Evolutionary conservation across 176 grass and related monocot genomes (phyloP).

Genomic region (Musa itinerans): DNA sequence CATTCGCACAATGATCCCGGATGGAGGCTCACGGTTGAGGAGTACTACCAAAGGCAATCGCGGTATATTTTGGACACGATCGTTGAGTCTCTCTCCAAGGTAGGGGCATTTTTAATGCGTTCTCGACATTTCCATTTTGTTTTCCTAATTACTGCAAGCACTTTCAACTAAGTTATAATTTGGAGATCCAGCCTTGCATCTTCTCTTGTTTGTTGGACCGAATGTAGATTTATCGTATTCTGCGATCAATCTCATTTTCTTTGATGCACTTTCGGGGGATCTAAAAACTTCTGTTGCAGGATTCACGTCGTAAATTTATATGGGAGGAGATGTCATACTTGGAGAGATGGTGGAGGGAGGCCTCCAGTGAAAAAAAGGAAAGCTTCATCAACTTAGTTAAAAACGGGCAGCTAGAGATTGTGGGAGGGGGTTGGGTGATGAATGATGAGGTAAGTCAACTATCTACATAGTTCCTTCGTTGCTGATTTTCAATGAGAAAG

Average conservation of each 20-base stretch:
- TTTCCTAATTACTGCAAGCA: neutral
- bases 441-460: conserved; percentile 63
- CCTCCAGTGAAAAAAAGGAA: conserved; percentile 54
- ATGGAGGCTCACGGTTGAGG: conserved; percentile 86
- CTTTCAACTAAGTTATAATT: neutral
- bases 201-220: neutral
- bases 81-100: conserved; percentile 82
- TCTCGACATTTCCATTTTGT: neutral
- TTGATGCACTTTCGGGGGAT: neutral
- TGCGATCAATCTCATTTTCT: neutral
- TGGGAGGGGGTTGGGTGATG: conserved; percentile 99
- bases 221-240: neutral
- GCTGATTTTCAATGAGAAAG: neutral
- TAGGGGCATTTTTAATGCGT: conserved; percentile 4
- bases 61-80: conserved; percentile 84
- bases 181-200: neutral
- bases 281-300: conserved; percentile 27
- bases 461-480: neutral
- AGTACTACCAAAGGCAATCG: conserved; percentile 88
- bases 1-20: conserved; percentile 98
- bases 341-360: conserved; percentile 99
- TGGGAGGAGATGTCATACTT: conserved; percentile 99
- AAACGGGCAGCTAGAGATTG: conserved; percentile 86
- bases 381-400: conserved; percentile 59
- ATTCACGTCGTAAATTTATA: conserved; percentile 79